Evolutionary conservation across 768 basidiomycete genomes (phyloP).

Genomic region (Boletus speciosus): DNA sequence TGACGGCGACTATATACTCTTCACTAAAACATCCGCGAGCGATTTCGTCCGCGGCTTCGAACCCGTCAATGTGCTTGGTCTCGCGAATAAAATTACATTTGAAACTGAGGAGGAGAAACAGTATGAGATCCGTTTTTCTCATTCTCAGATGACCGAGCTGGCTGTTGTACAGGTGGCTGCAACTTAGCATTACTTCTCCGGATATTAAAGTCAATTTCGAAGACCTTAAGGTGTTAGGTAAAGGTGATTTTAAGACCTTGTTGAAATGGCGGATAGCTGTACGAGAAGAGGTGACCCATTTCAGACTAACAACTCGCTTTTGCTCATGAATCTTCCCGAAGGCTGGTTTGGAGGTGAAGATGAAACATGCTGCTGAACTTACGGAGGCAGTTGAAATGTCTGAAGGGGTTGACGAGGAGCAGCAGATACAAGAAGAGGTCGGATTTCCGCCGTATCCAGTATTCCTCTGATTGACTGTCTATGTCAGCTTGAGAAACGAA

Average conservation of each 20-base stretch:
- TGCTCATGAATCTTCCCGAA: conserved; percentile 28
- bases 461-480: conserved; percentile 5
- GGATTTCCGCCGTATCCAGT: background rate
- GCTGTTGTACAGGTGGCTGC: conserved; percentile 58
- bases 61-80: conserved; percentile 76
- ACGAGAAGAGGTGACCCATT: conserved; percentile 70
- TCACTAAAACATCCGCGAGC: conserved; percentile 63
- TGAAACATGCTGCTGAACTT: conserved; percentile 65
- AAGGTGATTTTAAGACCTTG: conserved; percentile 92
- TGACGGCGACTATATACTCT: conserved; percentile 90
- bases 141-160: conserved; percentile 4
- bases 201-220: conserved; percentile 83
- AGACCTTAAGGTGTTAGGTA: conserved; percentile 95
- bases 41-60: conserved; percentile 71
- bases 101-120: conserved; percentile 79
- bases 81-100: conserved; percentile 75
- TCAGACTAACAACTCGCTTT: background rate
- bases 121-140: conserved; percentile 37
- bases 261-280: conserved; percentile 88
- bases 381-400: conserved; percentile 68
- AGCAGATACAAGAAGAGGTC: conserved; percentile 88
- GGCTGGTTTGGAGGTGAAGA: conserved; percentile 83
- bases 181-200: conserved; percentile 62
- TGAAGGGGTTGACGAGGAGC: conserved; percentile 80
- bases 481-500: conserved; percentile 75